Evolutionary conservation across 441 rosid species (phyloP), one percentile per base, ranked within the genome.

Genomic region (Daphne laureola): DNA sequence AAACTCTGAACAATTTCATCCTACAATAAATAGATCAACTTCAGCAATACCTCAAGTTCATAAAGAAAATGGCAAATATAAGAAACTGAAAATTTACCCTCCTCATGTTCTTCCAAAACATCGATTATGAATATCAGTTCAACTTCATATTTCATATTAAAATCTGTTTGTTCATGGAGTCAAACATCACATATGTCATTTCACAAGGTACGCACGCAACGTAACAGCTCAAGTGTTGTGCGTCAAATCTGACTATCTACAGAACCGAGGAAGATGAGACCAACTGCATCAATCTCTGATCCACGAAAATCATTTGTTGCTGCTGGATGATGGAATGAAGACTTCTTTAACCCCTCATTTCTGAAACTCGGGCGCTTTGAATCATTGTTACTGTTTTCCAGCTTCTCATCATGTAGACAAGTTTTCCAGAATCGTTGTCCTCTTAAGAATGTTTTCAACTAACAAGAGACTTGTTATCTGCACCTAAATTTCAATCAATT

Each of bases 361-460:
- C 78, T 74, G 62, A 64, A 84, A 57, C 59, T 74, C 42, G 66
- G 57, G 53, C 48, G 73, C 71, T 82, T 84, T 63, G 65, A 68
- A 43, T 80, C 83, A 7, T 11, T 38, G 31, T 65, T 55, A 69
- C 63, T 64, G 51, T 51, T 35, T 64, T 80, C 90, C 59, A 75
- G 65, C 58, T 72, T 80, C 72, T 83, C 89, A 59, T 90, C 96
- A 67, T 81, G 61, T 57, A 94, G 72, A 70, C 99, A 94, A 70
- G 88, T 90, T 81, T 90, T 83, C 99, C 99, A 94, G 76, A 82
- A 94, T 46, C 90, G 96, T n/a, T n/a, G n/a, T n/a, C n/a, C n/a
- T n/a, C n/a, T n/a, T n/a, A n/a, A n/a, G n/a, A n/a, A n/a, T n/a
- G n/a, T n/a, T n/a, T n/a, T n/a, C n/a, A n/a, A n/a, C n/a, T n/a